Evolutionary conservation across 352 stramenopile species (phyloP), one percentile per base, ranked within the genome.

Genomic region (Blastocystis sp.): DNA sequence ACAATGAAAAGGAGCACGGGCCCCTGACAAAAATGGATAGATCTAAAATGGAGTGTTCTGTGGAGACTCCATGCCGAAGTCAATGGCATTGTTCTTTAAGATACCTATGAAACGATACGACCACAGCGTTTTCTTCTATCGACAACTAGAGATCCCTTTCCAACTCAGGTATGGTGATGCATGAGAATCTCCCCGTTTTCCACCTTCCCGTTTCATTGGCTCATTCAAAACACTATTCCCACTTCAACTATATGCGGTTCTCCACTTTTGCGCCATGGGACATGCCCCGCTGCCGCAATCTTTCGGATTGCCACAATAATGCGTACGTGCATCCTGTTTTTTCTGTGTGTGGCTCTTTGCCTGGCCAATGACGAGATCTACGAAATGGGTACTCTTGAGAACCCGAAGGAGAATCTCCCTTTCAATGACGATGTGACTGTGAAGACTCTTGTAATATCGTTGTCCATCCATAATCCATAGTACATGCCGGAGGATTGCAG

Each of bases 391-490:
- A 81, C 69, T 46, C 24, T 34, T 38, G 69, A 81, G 21, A 40
- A 81, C 42, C 69, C 69, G 14, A 81, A 81, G 40, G 69, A 81
- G 48, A 51, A 81, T 61, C 69, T 81, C 40, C 69, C 69, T 40
- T 81, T 63, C 69, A 81, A 81, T 63, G 69, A 81, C 29, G 69
- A 81, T n/a, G 69, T 81, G n/a, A 81, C 56, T 6, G 69, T 81
- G 0, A 81, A 81, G 29, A 81, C 69, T 21, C 69, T 81, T 46
- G 69, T 81, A 65, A 16, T 18, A 4, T 40, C 29, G 16, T n/a
- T 81, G 21, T 46, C 11, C 69, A 36, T 4, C 24, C 11, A 44
- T 9, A 32, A 18, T 38, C 21, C 14, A n/a, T 81, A 81, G 69
- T 48, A 81, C 29, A 81, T 81, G 69, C 69, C 69, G 21, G 69